Percentiles rank a stretch among this genome's conserved stretches.
Evolutionary conservation across 2,329 filamentous ascomycete genomes (phyloP).

Genomic region (Pseudogymnoascus sp.): DNA sequence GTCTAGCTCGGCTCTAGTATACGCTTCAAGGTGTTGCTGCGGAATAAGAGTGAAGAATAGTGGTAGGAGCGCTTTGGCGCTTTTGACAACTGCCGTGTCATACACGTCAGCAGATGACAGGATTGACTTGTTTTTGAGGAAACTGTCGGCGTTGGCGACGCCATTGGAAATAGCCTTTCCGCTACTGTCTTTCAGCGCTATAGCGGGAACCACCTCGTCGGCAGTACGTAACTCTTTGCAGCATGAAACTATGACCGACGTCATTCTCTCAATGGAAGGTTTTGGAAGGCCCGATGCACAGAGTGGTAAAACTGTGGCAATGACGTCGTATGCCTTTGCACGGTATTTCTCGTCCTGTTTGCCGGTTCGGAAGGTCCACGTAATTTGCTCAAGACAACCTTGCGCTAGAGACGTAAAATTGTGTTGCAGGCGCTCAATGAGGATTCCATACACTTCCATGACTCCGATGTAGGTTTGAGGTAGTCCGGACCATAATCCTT

Average conservation of each 20-base stretch:
- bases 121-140: conserved; percentile 44
- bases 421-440: conserved; percentile 51
- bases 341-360: conserved; percentile 50
- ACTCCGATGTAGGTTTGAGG: conserved; percentile 67
- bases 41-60: conserved; percentile 56
- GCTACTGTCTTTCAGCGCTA: conserved; percentile 24
- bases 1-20: conserved; percentile 68
- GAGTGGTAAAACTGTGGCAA: conserved; percentile 50
- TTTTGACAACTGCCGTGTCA: conserved; percentile 40
- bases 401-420: conserved; percentile 53
- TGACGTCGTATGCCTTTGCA: conserved; percentile 50
- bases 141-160: conserved; percentile 62
- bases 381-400: conserved; percentile 61
- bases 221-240: conserved; percentile 64
- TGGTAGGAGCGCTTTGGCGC: conserved; percentile 57
- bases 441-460: conserved; percentile 51
- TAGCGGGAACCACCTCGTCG: conserved; percentile 26
- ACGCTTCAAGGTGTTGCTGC: conserved; percentile 59
- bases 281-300: conserved; percentile 62
- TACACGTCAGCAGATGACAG: conserved; percentile 24
- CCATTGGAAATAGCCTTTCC: conserved; percentile 27
- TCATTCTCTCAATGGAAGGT: conserved; percentile 54
- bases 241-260: conserved; percentile 55
- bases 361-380: conserved; percentile 60
- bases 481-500: conserved; percentile 66